Percentiles rank a stretch among this genome's conserved stretches.
These are phyloP conservation scores for Lobosporangium transversale DNA, from an alignment of 192 early-diverging fungal genomes.

Conservation along the genomic window DNA sequence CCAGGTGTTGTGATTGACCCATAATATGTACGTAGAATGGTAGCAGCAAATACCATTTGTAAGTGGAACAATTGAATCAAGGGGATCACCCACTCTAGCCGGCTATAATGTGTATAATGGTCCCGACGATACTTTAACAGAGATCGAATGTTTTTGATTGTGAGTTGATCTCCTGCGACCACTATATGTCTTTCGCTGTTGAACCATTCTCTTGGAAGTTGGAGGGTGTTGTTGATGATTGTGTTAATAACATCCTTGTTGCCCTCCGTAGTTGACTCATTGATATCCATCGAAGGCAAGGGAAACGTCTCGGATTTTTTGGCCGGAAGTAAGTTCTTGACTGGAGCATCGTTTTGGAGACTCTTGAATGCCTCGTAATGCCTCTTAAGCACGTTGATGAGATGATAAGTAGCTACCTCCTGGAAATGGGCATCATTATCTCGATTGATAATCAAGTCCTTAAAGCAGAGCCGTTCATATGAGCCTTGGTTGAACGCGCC, in stretches of 20 bases:
- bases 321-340: neutral
- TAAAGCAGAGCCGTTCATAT: neutral
- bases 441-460: neutral
- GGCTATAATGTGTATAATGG: neutral
- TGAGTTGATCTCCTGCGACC: slow-evolving; percentile 23
- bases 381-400: slow-evolving; percentile 5
- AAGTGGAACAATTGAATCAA: slow-evolving; percentile 25
- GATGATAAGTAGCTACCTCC: neutral
- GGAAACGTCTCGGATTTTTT: slow-evolving; percentile 13
- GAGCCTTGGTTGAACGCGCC: neutral
- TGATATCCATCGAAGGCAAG: slow-evolving; percentile 22
- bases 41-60: slow-evolving; percentile 6
- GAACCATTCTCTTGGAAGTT: slow-evolving; percentile 3
- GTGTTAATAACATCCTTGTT: slow-evolving; percentile 11
- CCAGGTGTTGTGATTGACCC: neutral
- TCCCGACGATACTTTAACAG: neutral
- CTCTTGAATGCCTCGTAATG: neutral
- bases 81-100: slow-evolving; percentile 4
- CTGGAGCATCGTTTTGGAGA: neutral
- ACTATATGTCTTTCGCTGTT: neutral
- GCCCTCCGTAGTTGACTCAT: slow-evolving; percentile 17
- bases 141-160: neutral
- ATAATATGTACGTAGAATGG: slow-evolving; percentile 22
- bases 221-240: slow-evolving; percentile 1
- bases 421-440: neutral